Percentiles rank a stretch among this genome's conserved stretches.
These are phyloP conservation scores for Micractinium sp. DNA, from an alignment of 139 green algal species.

Conservation along the genomic window DNA sequence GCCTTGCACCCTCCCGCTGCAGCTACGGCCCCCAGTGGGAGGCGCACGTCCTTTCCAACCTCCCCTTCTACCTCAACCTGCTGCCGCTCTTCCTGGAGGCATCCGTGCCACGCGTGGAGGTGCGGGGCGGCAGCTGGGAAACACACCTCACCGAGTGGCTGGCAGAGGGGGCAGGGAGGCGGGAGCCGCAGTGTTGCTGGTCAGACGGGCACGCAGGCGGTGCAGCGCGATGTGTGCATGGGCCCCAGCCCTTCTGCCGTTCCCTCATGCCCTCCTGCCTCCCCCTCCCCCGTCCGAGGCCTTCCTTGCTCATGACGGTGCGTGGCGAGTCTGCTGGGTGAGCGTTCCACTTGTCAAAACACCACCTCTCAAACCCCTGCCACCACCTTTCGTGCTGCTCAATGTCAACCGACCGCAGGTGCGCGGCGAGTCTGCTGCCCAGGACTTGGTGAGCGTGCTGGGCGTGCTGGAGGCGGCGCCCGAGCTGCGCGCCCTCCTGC, in stretches of 20 bases:
- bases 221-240: not conserved
- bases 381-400: not conserved
- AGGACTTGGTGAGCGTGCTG: constrained; percentile 51
- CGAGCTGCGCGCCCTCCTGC: constrained; percentile 55
- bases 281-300: too few species aligned
- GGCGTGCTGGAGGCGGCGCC: constrained; percentile 47
- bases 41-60: constrained; percentile 74
- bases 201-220: too few species aligned
- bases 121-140: not conserved
- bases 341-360: too few species aligned
- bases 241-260: not conserved
- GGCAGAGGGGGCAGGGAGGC: too few species aligned
- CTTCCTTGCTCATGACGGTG: too few species aligned
- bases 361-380: not conserved
- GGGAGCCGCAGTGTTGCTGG: not conserved
- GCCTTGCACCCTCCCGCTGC: not conserved
- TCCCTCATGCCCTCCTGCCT: not conserved
- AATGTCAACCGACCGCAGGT: too few species aligned
- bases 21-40: constrained; percentile 70
- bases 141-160: not conserved
- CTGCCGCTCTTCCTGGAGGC: constrained; percentile 79
- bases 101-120: constrained; percentile 32
- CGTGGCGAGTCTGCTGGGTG: too few species aligned
- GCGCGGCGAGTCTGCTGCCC: constrained; percentile 37
- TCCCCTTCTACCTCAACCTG: constrained; percentile 83